Base-by-base conservation (phyloP, 768 basidiomycete species). In the Lactifluus hygrophoroides region DNA sequence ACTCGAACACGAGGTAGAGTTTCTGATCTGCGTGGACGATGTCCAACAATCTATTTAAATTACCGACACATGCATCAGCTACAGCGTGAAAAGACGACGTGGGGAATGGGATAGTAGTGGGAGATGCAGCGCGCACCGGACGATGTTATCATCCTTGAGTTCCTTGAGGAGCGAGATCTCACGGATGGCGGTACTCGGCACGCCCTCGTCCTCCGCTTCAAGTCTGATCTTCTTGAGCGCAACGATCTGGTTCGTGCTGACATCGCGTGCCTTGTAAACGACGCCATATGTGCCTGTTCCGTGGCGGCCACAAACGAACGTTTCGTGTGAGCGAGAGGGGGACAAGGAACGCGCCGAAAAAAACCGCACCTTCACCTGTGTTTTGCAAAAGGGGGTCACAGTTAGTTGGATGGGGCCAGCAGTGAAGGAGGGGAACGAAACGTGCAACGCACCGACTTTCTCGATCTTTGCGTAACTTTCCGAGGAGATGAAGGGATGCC, bases 191-290 rank as follows among this genome's bases (percentile, higher is more conserved):
- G 96, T 99, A 63, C 88, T 91, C 9, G 96, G 96, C 21, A 99
- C 96, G 47, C 96, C 96, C 72, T 99, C 96, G 69, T 99, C 96
- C 72, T 98, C 96, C 17, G 94, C 93, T 70, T 98, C 96, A 27
- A 99, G 83, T 40, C 96, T 77, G 69, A 99, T 98, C 80, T 99
- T 99, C 84, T 99, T 99, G 64, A 98, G 77, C 23, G 96, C 96
- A 51, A 99, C 96, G 65, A 97, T 84, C 65, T 83, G 74, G 69
- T 88, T 88, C 9, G 81, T 87, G 46, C 73, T 79, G 62, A 83
- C 73, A 70, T 98, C 94, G 64, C 84, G 82, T 40, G 95, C 95
- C 73, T 97, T 96, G 80, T 98, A 98, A 21, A 98, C 95, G 52
- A 98, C 95, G 56, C 95, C 95, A 65, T 98, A 98, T 25, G 95